phyloP scores from a whole-genome alignment of 768 basidiomycete genomes.

The Xerocomellus dryophilus region DNA sequence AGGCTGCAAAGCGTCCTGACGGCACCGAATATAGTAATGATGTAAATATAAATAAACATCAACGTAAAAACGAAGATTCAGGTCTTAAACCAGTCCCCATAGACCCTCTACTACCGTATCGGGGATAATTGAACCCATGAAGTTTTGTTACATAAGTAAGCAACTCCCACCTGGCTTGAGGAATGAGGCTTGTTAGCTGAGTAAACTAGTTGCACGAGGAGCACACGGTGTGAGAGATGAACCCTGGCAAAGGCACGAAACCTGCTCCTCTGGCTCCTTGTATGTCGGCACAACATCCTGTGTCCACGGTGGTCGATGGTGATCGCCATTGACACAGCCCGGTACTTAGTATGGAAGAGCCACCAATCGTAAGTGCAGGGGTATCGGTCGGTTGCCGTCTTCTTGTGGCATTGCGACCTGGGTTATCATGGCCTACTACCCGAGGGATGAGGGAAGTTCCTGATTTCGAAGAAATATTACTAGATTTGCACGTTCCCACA shows the following conservation, averaged over 20 bases:
- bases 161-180: background rate
- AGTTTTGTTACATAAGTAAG: background rate
- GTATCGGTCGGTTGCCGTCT: background rate
- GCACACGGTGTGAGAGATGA: background rate
- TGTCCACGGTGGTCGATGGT: too few species aligned
- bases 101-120: too few species aligned
- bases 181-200: background rate
- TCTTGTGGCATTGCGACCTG: background rate
- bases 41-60: too few species aligned
- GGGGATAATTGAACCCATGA: too few species aligned
- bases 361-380: background rate
- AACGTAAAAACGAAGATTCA: too few species aligned
- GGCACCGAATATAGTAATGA: too few species aligned
- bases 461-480: background rate
- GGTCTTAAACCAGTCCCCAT: too few species aligned
- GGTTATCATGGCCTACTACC: background rate
- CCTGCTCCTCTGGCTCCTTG: too few species aligned
- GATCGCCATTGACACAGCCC: too few species aligned
- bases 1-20: too few species aligned
- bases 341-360: too few species aligned
- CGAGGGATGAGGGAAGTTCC: background rate
- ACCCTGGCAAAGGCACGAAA: background rate
- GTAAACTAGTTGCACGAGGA: background rate
- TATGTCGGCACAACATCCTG: too few species aligned
- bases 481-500: slow-evolving; percentile 4